Conservation (phyloP, 441 rosid genomes). For the Pelargonium myrrhifolium region DNA sequence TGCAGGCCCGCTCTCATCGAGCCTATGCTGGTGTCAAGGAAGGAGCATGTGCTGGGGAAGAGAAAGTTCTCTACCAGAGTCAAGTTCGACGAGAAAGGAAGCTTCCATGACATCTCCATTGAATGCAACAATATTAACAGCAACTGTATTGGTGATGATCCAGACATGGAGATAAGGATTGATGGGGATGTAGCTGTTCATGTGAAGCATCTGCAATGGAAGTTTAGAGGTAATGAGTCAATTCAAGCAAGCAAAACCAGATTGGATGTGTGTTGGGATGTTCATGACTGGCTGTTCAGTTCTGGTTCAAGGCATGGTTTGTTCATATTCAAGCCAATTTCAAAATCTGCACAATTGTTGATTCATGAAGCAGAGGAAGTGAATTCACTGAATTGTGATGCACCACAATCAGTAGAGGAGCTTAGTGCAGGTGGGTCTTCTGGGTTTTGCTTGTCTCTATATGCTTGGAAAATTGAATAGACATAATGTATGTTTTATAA, state of each 20-base stretch:
- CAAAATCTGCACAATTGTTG: slow-evolving; percentile 26
- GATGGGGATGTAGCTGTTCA: slow-evolving; percentile 62
- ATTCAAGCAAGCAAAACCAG: slow-evolving; percentile 48
- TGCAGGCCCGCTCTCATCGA: slow-evolving; percentile 74
- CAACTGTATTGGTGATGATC: slow-evolving; percentile 30
- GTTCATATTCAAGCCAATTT: slow-evolving; percentile 63
- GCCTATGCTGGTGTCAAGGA: slow-evolving; percentile 59
- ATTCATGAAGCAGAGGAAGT: slow-evolving; percentile 19
- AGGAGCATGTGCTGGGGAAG: slow-evolving; percentile 73
- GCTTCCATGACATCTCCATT: slow-evolving; percentile 55
- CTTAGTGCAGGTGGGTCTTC: slow-evolving; percentile 27
- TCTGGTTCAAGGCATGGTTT: slow-evolving; percentile 59
- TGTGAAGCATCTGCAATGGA: slow-evolving; percentile 79
- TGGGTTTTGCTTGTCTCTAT: slow-evolving; percentile 73
- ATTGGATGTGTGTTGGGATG: slow-evolving; percentile 74
- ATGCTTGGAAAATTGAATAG: slow-evolving; percentile 81
- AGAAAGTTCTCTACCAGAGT: slow-evolving; percentile 54
- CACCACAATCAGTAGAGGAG: slow-evolving; percentile 26
- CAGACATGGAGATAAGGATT: slow-evolving; percentile 66
- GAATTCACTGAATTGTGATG: not conserved
- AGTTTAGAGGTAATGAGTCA: slow-evolving; percentile 70
- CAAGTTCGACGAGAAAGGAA: slow-evolving; percentile 48
- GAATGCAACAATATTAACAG: slow-evolving; percentile 40
- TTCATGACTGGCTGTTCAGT: slow-evolving; percentile 77
- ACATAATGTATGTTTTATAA: not conserved